Evolutionary conservation across 768 basidiomycete genomes (phyloP).

Genomic region (Kwoniella shandongensis): DNA sequence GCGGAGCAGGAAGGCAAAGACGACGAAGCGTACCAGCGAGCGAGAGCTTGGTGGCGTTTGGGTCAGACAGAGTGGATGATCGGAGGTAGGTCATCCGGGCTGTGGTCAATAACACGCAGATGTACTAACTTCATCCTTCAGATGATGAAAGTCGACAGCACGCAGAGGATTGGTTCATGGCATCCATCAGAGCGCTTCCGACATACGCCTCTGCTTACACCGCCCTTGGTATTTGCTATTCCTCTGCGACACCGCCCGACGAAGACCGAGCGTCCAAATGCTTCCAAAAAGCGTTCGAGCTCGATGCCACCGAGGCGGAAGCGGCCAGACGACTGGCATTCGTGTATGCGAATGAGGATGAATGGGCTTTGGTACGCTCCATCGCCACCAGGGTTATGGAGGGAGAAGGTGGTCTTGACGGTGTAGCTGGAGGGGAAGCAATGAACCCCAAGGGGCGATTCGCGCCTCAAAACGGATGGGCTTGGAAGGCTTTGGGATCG

Average conservation of each 20-base stretch:
- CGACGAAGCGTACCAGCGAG: slow-evolving; percentile 63
- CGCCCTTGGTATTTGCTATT: slow-evolving; percentile 88
- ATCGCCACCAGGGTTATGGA: slow-evolving; percentile 91
- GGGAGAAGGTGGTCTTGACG: slow-evolving; percentile 79
- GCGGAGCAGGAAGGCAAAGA: slow-evolving; percentile 54
- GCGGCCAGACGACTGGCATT: slow-evolving; percentile 81
- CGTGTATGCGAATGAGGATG: slow-evolving; percentile 85
- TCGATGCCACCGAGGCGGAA: slow-evolving; percentile 81
- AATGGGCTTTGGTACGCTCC: slow-evolving; percentile 94
- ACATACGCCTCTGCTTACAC: slow-evolving; percentile 89
- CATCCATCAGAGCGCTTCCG: slow-evolving; percentile 70
- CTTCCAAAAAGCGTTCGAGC: slow-evolving; percentile 96
- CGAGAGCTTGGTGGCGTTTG: slow-evolving; percentile 80
- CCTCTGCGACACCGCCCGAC: slow-evolving; percentile 70
- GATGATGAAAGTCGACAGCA: slow-evolving; percentile 57
- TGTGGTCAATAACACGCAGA: not conserved
- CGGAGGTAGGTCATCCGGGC: slow-evolving; percentile 59
- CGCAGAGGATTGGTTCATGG: slow-evolving; percentile 76
- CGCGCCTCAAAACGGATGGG: slow-evolving; percentile 81
- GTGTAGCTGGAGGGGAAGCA: slow-evolving; percentile 58
- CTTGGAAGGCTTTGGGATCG: slow-evolving; percentile 93
- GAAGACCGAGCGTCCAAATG: slow-evolving; percentile 85
- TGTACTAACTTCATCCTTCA: slow-evolving; percentile 14
- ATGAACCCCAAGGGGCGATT: slow-evolving; percentile 51
- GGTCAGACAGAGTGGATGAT: slow-evolving; percentile 74